Conservation (phyloP, 129 eudicot species). For the Deinandra increscens region DNA sequence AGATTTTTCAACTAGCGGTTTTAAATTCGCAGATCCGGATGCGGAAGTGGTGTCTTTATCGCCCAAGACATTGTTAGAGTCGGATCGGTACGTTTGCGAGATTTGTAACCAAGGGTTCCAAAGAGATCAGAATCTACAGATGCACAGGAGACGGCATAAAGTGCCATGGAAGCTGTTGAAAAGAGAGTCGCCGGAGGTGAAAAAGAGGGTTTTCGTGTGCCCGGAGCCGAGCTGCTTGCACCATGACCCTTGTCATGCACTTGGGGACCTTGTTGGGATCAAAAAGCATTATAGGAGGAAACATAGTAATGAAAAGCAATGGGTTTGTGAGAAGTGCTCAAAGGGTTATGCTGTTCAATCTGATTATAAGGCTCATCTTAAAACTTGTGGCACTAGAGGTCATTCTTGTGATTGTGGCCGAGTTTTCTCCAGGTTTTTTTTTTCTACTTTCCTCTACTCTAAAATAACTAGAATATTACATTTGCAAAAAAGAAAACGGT, state of each 20-base stretch:
- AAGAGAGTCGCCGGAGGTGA: conserved; percentile 50
- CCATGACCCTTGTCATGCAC: conserved; percentile 76
- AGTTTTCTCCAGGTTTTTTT: conserved; percentile 65
- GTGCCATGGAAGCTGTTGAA: conserved; percentile 81
- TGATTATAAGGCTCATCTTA: conserved; percentile 78
- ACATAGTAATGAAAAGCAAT: conserved; percentile 75
- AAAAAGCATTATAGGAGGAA: conserved; percentile 68
- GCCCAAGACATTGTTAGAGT: conserved; percentile 65
- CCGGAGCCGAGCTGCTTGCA: conserved; percentile 78
- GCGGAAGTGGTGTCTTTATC: conserved; percentile 83
- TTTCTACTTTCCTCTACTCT: too few species aligned
- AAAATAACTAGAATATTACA: too few species aligned
- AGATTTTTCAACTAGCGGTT: background rate
- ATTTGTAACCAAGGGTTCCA: conserved; percentile 82
- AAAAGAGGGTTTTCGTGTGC: conserved; percentile 73
- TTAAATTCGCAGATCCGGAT: conserved; percentile 57
- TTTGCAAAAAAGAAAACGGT: too few species aligned
- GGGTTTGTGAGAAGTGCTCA: conserved; percentile 69
- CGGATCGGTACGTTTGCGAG: conserved; percentile 79
- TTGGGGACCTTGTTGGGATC: conserved; percentile 79
- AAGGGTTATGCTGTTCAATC: conserved; percentile 88
- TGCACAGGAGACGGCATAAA: conserved; percentile 77
- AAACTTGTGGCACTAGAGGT: conserved; percentile 80
- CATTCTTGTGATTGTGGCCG: conserved; percentile 90
- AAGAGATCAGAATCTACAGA: conserved; percentile 77